phyloP scores from a whole-genome alignment of 306 rosid species.

The Prinsepia uniflora region DNA sequence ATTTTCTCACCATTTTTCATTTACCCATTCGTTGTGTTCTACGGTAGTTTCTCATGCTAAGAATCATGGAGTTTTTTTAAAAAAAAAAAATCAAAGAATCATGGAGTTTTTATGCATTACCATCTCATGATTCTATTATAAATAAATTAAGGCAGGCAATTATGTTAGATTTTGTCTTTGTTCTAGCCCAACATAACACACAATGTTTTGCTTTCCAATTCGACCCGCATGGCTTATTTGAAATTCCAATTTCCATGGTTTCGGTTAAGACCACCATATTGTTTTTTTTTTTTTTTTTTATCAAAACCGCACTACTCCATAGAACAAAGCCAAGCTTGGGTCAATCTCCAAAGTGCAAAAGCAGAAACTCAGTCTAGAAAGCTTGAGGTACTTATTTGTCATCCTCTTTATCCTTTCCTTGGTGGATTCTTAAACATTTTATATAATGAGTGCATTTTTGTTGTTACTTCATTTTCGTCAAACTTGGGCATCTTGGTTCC shows the following conservation, averaged over 20 bases:
- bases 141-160: neutral
- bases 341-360: slow-evolving; percentile 92
- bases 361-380: no score
- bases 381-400: slow-evolving; percentile 66
- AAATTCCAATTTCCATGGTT: neutral
- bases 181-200: neutral
- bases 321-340: slow-evolving; percentile 82
- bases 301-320: neutral
- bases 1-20: neutral
- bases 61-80: slow-evolving; percentile 2
- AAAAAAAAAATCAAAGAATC: no score
- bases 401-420: neutral
- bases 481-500: no score
- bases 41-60: neutral
- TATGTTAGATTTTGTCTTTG: neutral
- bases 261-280: neutral
- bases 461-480: no score
- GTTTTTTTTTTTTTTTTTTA: neutral
- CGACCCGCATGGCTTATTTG: neutral
- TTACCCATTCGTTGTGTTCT: neutral
- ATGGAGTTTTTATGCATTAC: no score
- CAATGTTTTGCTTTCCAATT: neutral
- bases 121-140: neutral
- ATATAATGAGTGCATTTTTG: no score
- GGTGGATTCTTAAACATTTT: neutral